Percentiles rank a stretch among this genome's conserved stretches.
phyloP scores from a whole-genome alignment of 106 monocot species.

The Ottelia alismoides region DNA sequence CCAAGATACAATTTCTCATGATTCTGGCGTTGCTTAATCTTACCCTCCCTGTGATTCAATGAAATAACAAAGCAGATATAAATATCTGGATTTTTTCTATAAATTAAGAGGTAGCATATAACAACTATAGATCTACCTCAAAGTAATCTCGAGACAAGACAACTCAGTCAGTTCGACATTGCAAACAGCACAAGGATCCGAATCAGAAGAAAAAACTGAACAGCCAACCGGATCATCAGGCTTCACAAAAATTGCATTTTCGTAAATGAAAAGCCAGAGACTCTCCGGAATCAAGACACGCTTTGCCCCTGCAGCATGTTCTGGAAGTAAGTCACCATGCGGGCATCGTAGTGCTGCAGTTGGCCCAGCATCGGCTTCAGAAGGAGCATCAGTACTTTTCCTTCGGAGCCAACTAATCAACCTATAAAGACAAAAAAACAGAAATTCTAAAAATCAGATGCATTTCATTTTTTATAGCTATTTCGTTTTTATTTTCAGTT shows the following conservation, averaged over 20 bases:
- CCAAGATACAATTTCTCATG: slow-evolving; percentile 81
- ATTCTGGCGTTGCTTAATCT: slow-evolving; percentile 68
- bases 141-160: slow-evolving; percentile 57
- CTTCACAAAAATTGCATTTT: slow-evolving; percentile 32
- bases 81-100: too few species aligned
- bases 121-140: slow-evolving; percentile 36
- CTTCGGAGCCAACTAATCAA: slow-evolving; percentile 79
- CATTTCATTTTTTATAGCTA: too few species aligned
- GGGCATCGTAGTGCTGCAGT: slow-evolving; percentile 74
- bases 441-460: too few species aligned
- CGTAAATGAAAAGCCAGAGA: slow-evolving; percentile 83
- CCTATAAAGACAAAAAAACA: too few species aligned
- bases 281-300: slow-evolving; percentile 58
- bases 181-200: slow-evolving; percentile 57
- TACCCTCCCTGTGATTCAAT: slow-evolving; percentile 68
- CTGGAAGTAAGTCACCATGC: slow-evolving; percentile 79
- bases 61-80: too few species aligned
- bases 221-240: slow-evolving; percentile 37
- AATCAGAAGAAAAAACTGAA: slow-evolving; percentile 48
- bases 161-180: slow-evolving; percentile 49
- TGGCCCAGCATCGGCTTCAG: slow-evolving; percentile 75
- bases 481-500: too few species aligned
- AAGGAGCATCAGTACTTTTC: slow-evolving; percentile 60
- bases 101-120: slow-evolving; percentile 6
- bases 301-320: slow-evolving; percentile 78